Percentiles rank a stretch among this genome's conserved stretches.
Conservation (phyloP, 352 stramenopile species). For the Globisporangium cylindrosporum region DNA sequence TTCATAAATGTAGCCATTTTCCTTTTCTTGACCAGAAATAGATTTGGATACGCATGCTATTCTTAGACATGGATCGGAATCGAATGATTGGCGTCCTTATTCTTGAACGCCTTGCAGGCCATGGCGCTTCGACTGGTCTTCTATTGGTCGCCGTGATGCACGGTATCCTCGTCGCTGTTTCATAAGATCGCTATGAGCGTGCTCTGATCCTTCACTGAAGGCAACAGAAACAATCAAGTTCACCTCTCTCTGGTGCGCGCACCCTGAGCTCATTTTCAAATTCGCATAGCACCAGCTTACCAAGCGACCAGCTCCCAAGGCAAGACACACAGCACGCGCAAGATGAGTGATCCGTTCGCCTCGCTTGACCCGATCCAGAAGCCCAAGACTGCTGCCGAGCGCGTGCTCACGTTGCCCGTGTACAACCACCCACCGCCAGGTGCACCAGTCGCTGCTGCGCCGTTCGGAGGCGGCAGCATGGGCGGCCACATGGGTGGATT, state of each 20-base stretch:
- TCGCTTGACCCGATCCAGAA: slow-evolving; percentile 75
- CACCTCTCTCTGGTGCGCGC: not conserved
- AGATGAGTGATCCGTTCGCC: slow-evolving; percentile 73
- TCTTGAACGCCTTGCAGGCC: not conserved
- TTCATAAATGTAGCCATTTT: not conserved
- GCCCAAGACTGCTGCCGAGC: slow-evolving; percentile 52
- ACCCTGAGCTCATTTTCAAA: slow-evolving; percentile 4
- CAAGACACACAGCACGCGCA: not conserved
- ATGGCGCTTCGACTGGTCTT: not conserved
- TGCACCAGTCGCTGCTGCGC: slow-evolving; percentile 30
- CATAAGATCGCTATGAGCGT: not conserved
- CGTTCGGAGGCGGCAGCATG: slow-evolving; percentile 26
- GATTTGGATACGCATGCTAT: not conserved
- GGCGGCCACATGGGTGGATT: slow-evolving; percentile 9
- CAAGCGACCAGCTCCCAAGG: not conserved
- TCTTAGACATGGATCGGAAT: not conserved
- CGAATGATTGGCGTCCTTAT: not conserved
- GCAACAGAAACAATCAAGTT: not conserved
- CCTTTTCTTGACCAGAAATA: not conserved
- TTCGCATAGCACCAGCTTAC: not conserved
- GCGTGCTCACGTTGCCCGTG: slow-evolving; percentile 20
- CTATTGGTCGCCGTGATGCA: not conserved
- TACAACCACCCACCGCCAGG: slow-evolving; percentile 21
- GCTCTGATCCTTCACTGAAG: not conserved
- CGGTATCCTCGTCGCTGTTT: not conserved